Conservation (phyloP, 2,329 filamentous ascomycete species). For the Annulohypoxylon truncatum region DNA sequence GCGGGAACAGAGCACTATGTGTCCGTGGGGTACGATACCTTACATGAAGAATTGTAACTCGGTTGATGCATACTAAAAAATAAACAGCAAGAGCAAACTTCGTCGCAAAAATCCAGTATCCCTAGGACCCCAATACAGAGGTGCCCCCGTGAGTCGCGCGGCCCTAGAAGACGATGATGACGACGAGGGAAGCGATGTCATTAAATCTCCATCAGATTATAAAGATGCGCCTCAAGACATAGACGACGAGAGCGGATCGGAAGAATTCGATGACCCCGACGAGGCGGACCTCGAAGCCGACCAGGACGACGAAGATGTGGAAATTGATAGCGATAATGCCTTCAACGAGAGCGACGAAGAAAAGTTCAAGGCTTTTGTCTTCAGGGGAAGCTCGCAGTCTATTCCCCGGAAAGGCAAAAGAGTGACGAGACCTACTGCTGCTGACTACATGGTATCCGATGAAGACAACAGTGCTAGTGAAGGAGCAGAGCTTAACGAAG, state of each 20-base stretch:
- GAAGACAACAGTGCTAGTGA: conserved; percentile 55
- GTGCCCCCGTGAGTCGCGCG: conserved; percentile 76
- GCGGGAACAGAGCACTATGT: conserved; percentile 89
- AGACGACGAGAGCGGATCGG: conserved; percentile 36
- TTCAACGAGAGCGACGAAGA: conserved; percentile 89
- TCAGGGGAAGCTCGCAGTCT: conserved; percentile 68
- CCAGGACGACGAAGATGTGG: conserved; percentile 59
- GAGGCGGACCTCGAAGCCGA: conserved; percentile 65
- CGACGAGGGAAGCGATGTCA: conserved; percentile 47
- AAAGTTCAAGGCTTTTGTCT: conserved; percentile 78
- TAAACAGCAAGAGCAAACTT: conserved; percentile 80
- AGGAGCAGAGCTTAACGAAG: conserved; percentile 53
- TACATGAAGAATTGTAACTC: not conserved
- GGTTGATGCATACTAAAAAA: conserved; percentile 34
- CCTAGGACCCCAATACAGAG: conserved; percentile 84
- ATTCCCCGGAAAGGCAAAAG: conserved; percentile 49
- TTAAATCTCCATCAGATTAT: conserved; percentile 50
- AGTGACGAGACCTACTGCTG: conserved; percentile 61
- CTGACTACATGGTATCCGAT: conserved; percentile 66
- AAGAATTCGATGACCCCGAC: conserved; percentile 67
- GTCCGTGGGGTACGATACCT: conserved; percentile 69
- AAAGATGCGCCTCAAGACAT: conserved; percentile 46
- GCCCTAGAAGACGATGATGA: conserved; percentile 61
- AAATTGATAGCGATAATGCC: conserved; percentile 75
- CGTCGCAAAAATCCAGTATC: conserved; percentile 75